These are phyloP conservation scores for Claviceps monticola DNA, from an alignment of 2,329 filamentous ascomycete species.

Conservation along the genomic window DNA sequence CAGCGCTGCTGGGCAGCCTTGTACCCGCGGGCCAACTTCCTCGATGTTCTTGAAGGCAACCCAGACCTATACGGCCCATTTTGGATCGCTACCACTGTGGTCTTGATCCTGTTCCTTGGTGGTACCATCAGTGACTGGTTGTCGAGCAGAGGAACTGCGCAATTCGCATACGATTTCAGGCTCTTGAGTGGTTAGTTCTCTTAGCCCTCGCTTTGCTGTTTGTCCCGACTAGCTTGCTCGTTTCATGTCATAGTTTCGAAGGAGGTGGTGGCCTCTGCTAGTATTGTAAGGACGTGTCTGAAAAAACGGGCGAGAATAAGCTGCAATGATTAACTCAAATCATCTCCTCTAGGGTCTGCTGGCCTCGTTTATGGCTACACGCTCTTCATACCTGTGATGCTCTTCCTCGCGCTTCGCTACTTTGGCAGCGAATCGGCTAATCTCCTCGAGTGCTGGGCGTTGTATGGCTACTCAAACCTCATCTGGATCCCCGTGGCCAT, in stretches of 20 bases:
- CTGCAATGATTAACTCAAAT: background rate
- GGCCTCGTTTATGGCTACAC: constrained; percentile 95
- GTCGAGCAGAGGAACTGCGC: constrained; percentile 48
- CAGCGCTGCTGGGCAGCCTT: constrained; percentile 78
- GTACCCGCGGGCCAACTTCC: constrained; percentile 84
- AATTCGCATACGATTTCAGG: constrained; percentile 85
- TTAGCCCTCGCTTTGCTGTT: background rate
- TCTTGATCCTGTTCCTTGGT: constrained; percentile 87
- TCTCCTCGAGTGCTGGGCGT: constrained; percentile 83
- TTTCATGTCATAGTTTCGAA: too few species aligned
- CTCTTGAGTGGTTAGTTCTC: constrained; percentile 58
- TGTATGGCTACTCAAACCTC: constrained; percentile 93
- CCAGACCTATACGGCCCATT: constrained; percentile 93
- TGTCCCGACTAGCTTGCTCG: background rate
- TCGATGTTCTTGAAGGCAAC: constrained; percentile 93
- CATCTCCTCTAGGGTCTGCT: constrained; percentile 48
- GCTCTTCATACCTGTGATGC: constrained; percentile 63
- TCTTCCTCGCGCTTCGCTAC: constrained; percentile 86
- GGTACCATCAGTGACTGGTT: constrained; percentile 92
- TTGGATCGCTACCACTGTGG: constrained; percentile 97
- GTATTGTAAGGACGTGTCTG: too few species aligned
- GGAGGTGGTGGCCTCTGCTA: too few species aligned
- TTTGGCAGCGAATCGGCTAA: constrained; percentile 91
- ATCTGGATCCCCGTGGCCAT: constrained; percentile 94
- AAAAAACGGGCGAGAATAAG: background rate